phyloP scores from a whole-genome alignment of 2,329 filamentous ascomycete genomes.

The Colletotrichum sp. region DNA sequence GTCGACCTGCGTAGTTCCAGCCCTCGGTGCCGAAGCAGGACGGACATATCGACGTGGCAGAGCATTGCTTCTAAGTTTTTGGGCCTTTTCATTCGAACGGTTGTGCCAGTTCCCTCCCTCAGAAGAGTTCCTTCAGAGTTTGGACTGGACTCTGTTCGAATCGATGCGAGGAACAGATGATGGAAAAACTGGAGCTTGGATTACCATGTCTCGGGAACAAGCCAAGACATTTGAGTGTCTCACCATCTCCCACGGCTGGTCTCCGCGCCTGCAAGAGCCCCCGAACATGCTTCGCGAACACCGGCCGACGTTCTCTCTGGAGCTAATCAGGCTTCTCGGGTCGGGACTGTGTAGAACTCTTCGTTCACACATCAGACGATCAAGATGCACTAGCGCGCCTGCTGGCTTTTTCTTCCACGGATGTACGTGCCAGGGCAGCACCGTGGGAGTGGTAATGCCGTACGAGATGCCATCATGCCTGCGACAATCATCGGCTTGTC shows the following conservation, averaged over 20 bases:
- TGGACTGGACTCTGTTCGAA: not conserved
- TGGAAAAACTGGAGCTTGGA: constrained; percentile 5
- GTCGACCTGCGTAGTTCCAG: not conserved
- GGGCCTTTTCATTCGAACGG: not conserved
- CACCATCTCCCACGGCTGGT: constrained; percentile 14
- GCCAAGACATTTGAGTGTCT: constrained; percentile 13
- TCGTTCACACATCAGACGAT: constrained; percentile 3
- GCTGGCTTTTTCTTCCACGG: not conserved
- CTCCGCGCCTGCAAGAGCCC: constrained; percentile 7
- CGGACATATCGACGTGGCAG: not conserved
- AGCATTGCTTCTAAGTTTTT: not conserved
- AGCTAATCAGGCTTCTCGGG: not conserved
- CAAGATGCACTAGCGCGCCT: not conserved
- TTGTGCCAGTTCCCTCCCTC: not conserved
- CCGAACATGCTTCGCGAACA: constrained; percentile 17
- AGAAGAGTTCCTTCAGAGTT: not conserved
- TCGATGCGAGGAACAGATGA: not conserved
- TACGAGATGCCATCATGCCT: not conserved
- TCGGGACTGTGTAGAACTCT: not conserved
- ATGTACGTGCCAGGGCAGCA: not conserved
- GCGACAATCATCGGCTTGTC: not conserved
- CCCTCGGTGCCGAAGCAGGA: not conserved
- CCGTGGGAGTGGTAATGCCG: not conserved
- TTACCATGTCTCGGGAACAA: constrained; percentile 7
- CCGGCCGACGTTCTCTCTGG: not conserved